These are phyloP conservation scores for Choiromyces venosus DNA, from an alignment of 495 filamentous ascomycete species.

Conservation along the genomic window DNA sequence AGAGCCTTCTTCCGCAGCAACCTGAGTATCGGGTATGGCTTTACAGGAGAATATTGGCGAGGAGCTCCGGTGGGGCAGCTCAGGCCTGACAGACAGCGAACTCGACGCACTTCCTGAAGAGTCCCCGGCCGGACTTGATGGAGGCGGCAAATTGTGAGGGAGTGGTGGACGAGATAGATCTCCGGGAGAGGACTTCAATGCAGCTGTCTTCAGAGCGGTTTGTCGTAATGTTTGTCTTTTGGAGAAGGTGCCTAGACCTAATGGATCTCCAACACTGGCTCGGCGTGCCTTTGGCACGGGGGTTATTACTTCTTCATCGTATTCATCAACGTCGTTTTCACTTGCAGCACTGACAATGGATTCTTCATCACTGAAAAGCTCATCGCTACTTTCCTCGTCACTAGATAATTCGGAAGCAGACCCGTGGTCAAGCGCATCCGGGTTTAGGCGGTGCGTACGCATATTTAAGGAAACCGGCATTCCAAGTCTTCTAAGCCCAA, in stretches of 20 bases:
- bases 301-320: slow-evolving; percentile 34
- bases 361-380: slow-evolving; percentile 46
- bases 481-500: slow-evolving; percentile 57
- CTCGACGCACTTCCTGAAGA: slow-evolving; percentile 4
- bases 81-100: slow-evolving; percentile 41
- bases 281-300: slow-evolving; percentile 23
- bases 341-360: slow-evolving; percentile 48
- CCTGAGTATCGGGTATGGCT: slow-evolving; percentile 66
- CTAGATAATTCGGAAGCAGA: slow-evolving; percentile 46
- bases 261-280: slow-evolving; percentile 36
- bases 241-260: slow-evolving; percentile 39
- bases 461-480: slow-evolving; percentile 61
- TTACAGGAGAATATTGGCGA: slow-evolving; percentile 62
- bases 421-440: slow-evolving; percentile 57
- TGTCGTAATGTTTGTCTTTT: slow-evolving; percentile 32
- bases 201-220: slow-evolving; percentile 16
- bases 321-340: slow-evolving; percentile 51
- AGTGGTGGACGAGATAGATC: background rate
- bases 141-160: background rate
- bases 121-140: slow-evolving; percentile 4
- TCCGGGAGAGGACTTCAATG: slow-evolving; percentile 12
- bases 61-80: slow-evolving; percentile 51
- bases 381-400: slow-evolving; percentile 48
- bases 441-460: slow-evolving; percentile 65
- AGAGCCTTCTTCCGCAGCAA: slow-evolving; percentile 58